Evolutionary conservation across 78 protist species (phyloP).

Genomic region (Guillardia theta): DNA sequence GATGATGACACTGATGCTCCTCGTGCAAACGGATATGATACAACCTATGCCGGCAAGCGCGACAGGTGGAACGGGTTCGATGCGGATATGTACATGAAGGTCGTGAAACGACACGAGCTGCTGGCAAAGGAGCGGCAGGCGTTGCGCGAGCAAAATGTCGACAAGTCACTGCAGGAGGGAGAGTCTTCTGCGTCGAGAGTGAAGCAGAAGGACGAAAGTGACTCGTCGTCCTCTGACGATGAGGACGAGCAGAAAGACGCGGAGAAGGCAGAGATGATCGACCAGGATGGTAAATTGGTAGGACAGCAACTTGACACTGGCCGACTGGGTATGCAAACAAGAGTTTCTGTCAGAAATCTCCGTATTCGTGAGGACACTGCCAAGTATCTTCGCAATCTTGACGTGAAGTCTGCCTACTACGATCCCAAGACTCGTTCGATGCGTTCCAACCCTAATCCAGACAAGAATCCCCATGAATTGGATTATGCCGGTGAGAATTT

Average conservation of each 20-base stretch:
- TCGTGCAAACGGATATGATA: neutral
- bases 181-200: too few species aligned
- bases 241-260: neutral
- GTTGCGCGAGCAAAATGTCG: neutral
- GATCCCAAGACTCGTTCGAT: slow-evolving; percentile 97
- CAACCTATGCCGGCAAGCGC: neutral
- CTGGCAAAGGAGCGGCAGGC: neutral
- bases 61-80: slow-evolving; percentile 27
- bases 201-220: neutral
- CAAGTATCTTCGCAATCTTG: slow-evolving; percentile 92
- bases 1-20: neutral
- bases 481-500: slow-evolving; percentile 4
- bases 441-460: slow-evolving; percentile 65
- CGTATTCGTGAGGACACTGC: slow-evolving; percentile 93
- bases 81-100: neutral
- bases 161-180: neutral
- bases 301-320: slow-evolving; percentile 11
- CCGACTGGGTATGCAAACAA: neutral
- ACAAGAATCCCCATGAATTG: neutral
- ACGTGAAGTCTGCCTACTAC: slow-evolving; percentile 90
- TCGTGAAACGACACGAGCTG: neutral
- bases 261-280: neutral
- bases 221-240: neutral
- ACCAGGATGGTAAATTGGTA: neutral
- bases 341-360: slow-evolving; percentile 47